phyloP scores from a whole-genome alignment of 306 rosid genomes.

The Fragaria vesca region DNA sequence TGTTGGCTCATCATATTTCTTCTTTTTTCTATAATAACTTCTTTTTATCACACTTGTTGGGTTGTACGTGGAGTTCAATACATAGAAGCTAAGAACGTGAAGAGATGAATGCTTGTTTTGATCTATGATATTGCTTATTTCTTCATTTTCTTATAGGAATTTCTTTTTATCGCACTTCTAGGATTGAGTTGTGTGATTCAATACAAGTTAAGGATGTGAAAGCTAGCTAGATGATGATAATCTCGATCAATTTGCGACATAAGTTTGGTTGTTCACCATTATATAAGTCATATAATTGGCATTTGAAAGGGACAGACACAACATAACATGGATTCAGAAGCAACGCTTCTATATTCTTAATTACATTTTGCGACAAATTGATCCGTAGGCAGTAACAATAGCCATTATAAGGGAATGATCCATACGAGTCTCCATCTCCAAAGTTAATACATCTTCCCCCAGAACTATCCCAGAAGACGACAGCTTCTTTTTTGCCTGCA shows the following conservation, averaged over 20 bases:
- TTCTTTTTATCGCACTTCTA: too few species aligned
- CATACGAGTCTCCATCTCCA: slow-evolving; percentile 44
- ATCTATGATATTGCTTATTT: too few species aligned
- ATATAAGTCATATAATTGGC: too few species aligned
- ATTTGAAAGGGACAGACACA: neutral
- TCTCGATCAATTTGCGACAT: too few species aligned
- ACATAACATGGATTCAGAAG: neutral
- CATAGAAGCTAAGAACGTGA: neutral
- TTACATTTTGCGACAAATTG: slow-evolving; percentile 57
- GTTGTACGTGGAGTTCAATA: neutral
- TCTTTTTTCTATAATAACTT: too few species aligned
- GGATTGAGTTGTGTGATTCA: neutral
- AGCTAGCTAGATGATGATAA: neutral
- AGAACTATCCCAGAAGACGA: slow-evolving; percentile 48
- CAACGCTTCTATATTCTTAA: neutral
- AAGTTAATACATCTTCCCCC: slow-evolving; percentile 64
- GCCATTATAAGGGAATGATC: slow-evolving; percentile 72
- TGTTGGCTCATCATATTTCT: too few species aligned
- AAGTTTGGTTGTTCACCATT: too few species aligned
- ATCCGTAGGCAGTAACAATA: slow-evolving; percentile 57
- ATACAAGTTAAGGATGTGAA: neutral
- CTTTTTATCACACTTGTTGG: too few species aligned
- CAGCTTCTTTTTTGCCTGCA: slow-evolving; percentile 66
- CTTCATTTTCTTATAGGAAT: too few species aligned
- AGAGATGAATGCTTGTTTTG: too few species aligned